Evolutionary conservation across 1,139 yeast species (phyloP), one percentile per base, ranked within the genome.

Genomic region (Nakaseomyces delphensis): DNA sequence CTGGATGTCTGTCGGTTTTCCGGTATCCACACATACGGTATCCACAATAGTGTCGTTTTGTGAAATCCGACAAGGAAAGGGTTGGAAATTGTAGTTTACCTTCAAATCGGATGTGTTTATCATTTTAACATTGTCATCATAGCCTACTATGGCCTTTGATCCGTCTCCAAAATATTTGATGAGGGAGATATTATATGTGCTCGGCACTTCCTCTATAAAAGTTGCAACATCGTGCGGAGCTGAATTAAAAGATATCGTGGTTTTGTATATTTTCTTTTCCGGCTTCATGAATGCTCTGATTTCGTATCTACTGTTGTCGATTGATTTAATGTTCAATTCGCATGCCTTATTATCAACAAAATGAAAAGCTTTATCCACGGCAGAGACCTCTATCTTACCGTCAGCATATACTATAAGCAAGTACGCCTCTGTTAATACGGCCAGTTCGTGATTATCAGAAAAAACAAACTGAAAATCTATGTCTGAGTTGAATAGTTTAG

Each of bases 281-380:
- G 35, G 23, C 18, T 13, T 18, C 35, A 31, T 31, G 35, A 31
- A 31, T 3, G 35, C 35, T 13, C 35, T 16, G n/a, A 31, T 11
- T 23, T 31, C 35, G 35, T 31, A 31, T 11, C 15, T 2, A 7
- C 23, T 2, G 2, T 4, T 8, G 13, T 6, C n/a, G 4, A 31
- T 6, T 9, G 16, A 7, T 19, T 23, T 31, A n/a, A 31, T 4
- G 15, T 31, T 31, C 21, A 31, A 18, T 18, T 31, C 23, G 4
- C 35, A 31, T 8, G 35, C 35, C 13, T 11, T 31, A 13, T 1
- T 2, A 31, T 31, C 35, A 2, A 16, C 8, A 14, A 31, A 31
- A 3, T 16, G 13, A 14, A 31, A 31, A 5, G 35, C 13, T 7
- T 18, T 31, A 11, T 31, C 35, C 8, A 31, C 23, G 2, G 18